A percentile compares a stretch with the other conserved stretches of the same genome.
These are phyloP conservation scores for Xerocomus spinulosus DNA, from an alignment of 768 basidiomycete genomes.

Conservation along the genomic window DNA sequence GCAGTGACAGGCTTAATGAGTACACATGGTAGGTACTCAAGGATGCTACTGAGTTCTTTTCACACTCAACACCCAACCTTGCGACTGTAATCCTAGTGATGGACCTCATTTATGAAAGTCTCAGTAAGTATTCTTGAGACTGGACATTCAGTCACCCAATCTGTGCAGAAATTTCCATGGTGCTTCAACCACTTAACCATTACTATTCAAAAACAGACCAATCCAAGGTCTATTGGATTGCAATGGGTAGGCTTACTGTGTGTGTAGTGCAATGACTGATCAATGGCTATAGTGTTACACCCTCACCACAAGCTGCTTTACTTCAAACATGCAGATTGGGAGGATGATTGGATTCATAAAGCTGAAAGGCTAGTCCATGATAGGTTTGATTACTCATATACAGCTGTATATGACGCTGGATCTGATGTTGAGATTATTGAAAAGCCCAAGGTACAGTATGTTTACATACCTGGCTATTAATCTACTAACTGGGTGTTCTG, in stretches of 20 bases:
- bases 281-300: too few relatives aligned
- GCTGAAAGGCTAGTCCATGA: constrained; percentile 8
- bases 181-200: not conserved
- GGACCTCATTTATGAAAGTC: not conserved
- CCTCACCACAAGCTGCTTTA: constrained; percentile 28
- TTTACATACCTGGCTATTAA: too few relatives aligned
- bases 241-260: too few relatives aligned
- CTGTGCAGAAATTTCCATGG: not conserved
- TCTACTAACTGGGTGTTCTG: too few relatives aligned
- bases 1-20: too few relatives aligned
- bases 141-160: too few relatives aligned
- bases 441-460: not conserved
- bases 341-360: constrained; percentile 23
- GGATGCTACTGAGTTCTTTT: not conserved
- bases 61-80: not conserved
- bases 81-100: not conserved
- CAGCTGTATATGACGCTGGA: not conserved
- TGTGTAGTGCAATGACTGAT: too few relatives aligned
- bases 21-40: not conserved
- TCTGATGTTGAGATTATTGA: not conserved
- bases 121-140: too few relatives aligned
- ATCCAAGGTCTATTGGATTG: not conserved
- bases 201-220: not conserved
- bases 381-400: not conserved
- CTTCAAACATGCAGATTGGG: constrained; percentile 25